A percentile compares a stretch with the other conserved stretches of the same genome.
Evolutionary conservation across 768 basidiomycete species (phyloP).

Genomic region (Lactarius deliciosus): DNA sequence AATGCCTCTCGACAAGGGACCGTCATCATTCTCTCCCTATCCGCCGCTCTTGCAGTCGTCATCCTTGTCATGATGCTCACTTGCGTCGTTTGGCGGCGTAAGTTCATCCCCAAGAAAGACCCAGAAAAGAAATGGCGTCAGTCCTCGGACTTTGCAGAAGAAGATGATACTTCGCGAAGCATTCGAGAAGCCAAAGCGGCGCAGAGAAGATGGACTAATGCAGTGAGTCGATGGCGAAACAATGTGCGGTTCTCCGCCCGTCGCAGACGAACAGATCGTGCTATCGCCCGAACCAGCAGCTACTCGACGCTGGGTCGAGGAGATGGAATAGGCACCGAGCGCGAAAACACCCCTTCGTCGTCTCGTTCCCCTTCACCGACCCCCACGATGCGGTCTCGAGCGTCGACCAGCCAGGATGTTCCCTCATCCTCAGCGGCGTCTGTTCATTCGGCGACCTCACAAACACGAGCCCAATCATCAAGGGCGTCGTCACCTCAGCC

Average conservation of each 20-base stretch:
- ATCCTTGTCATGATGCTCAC: conserved; percentile 62
- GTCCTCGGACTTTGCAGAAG: conserved; percentile 28
- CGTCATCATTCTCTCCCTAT: conserved; percentile 47
- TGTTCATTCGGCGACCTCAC: conserved; percentile 1
- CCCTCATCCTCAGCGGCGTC: conserved; percentile 4
- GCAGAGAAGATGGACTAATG: conserved; percentile 62
- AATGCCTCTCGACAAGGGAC: conserved; percentile 13
- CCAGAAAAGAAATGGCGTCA: conserved; percentile 50
- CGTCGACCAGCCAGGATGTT: neutral
- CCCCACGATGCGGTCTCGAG: neutral
- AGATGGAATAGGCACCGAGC: neutral
- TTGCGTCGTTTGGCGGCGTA: conserved; percentile 61
- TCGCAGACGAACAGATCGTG: conserved; percentile 46
- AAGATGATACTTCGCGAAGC: conserved; percentile 35
- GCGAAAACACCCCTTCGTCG: neutral
- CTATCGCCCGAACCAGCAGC: conserved; percentile 4
- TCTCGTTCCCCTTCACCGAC: conserved; percentile 21
- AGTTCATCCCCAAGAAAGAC: conserved; percentile 44
- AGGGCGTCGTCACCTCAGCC: neutral
- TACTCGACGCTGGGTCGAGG: conserved; percentile 7
- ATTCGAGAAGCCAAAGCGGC: conserved; percentile 47
- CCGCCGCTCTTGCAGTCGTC: conserved; percentile 59
- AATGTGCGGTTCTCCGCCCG: conserved; percentile 61
- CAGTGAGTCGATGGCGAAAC: conserved; percentile 67
- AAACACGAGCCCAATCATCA: neutral